These are phyloP conservation scores for Penicillium brasilianum DNA, from an alignment of 2,329 filamentous ascomycete species.

Conservation along the genomic window DNA sequence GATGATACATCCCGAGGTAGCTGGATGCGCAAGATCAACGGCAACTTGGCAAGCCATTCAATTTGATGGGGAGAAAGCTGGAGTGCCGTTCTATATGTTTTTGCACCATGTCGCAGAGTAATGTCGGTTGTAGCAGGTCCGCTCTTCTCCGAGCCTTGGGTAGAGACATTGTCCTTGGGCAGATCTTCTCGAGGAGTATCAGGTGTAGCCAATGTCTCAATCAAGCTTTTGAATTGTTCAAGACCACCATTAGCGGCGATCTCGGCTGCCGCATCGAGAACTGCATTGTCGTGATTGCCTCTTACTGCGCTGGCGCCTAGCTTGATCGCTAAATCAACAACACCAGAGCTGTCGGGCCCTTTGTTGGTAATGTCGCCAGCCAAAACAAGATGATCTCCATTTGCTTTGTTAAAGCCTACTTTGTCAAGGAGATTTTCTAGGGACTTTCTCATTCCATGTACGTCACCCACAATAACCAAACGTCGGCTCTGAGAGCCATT, in stretches of 20 bases:
- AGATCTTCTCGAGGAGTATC: background rate
- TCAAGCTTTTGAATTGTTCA: background rate
- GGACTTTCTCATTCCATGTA: conserved; percentile 30
- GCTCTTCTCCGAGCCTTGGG: background rate
- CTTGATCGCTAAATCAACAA: conserved; percentile 28
- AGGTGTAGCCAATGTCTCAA: background rate
- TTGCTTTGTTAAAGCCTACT: conserved; percentile 20
- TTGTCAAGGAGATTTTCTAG: conserved; percentile 23
- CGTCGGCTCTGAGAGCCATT: conserved; percentile 18
- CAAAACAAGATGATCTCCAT: conserved; percentile 30
- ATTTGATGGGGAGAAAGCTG: conserved; percentile 21
- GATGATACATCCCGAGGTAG: conserved; percentile 15
- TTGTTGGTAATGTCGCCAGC: conserved; percentile 31
- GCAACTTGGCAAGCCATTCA: conserved; percentile 29
- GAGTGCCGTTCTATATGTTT: conserved; percentile 18
- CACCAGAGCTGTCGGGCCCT: conserved; percentile 29
- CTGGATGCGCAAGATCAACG: conserved; percentile 28
- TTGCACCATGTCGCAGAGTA: background rate
- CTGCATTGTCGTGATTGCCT: conserved; percentile 35
- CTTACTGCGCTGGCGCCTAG: conserved; percentile 31
- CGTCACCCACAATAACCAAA: conserved; percentile 29
- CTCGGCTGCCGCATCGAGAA: conserved; percentile 26
- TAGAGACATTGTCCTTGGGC: background rate
- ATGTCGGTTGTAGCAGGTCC: background rate
- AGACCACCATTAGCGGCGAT: conserved; percentile 11